Evolutionary conservation across 2,329 filamentous ascomycete genomes (phyloP).

Genomic region (Huntiella omanensis): DNA sequence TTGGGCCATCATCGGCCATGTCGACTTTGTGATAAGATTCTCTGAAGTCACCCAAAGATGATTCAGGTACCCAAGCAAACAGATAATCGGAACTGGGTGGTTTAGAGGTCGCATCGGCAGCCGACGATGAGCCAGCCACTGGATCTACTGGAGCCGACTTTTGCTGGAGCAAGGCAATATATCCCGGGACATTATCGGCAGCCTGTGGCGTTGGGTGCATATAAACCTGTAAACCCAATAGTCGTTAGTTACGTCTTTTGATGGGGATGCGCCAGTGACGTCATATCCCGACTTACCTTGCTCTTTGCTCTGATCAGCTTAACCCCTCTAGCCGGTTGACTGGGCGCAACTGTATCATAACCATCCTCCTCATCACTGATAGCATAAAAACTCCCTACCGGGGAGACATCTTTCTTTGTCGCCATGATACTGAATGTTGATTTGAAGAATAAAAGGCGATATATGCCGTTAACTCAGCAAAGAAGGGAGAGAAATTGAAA

Average conservation of each 20-base stretch:
- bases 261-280: background rate
- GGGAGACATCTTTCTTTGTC: slow-evolving; percentile 36
- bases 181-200: slow-evolving; percentile 91
- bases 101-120: slow-evolving; percentile 17
- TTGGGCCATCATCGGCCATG: slow-evolving; percentile 62
- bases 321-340: slow-evolving; percentile 59
- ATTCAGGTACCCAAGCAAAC: slow-evolving; percentile 85
- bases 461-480: background rate
- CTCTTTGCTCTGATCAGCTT: slow-evolving; percentile 92
- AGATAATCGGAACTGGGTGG: slow-evolving; percentile 54
- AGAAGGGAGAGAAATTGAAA: background rate
- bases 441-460: background rate
- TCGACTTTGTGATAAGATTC: slow-evolving; percentile 94
- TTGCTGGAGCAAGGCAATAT: slow-evolving; percentile 83
- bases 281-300: slow-evolving; percentile 46
- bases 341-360: slow-evolving; percentile 83
- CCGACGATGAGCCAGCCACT: slow-evolving; percentile 14
- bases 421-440: slow-evolving; percentile 11
- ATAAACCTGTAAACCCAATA: slow-evolving; percentile 51
- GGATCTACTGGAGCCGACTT: slow-evolving; percentile 33
- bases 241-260: too few relatives aligned
- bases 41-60: slow-evolving; percentile 65
- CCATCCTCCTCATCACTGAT: slow-evolving; percentile 91
- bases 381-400: slow-evolving; percentile 79
- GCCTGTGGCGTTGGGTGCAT: slow-evolving; percentile 83